Conservation (phyloP, 164 flowering plant species). For the Macadamia tetraphylla region DNA sequence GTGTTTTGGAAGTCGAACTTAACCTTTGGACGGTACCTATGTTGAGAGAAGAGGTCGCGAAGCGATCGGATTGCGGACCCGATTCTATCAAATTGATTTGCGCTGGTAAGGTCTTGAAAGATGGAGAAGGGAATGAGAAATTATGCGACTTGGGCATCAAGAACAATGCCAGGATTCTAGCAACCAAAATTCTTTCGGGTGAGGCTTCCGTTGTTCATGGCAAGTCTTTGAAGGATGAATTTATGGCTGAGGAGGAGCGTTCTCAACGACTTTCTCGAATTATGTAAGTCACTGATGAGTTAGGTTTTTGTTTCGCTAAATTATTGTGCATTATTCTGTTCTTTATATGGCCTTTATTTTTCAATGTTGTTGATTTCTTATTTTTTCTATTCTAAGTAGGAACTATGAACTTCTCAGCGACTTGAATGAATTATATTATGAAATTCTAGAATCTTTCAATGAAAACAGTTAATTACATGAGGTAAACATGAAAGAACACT, state of each 20-base stretch:
- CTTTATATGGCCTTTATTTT: constrained; percentile 5
- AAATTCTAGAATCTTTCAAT: no score
- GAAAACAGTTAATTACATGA: no score
- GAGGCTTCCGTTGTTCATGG: constrained; percentile 41
- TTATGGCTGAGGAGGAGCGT: constrained; percentile 73
- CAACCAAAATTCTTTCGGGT: constrained; percentile 55
- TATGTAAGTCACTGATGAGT: constrained; percentile 34
- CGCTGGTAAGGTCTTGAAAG: constrained; percentile 59
- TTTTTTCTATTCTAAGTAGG: neutral
- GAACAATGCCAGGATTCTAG: constrained; percentile 62
- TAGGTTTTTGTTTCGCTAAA: neutral
- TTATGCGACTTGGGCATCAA: constrained; percentile 60
- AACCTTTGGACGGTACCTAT: constrained; percentile 59
- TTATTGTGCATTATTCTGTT: neutral
- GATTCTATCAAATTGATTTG: constrained; percentile 61
- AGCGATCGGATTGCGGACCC: constrained; percentile 40
- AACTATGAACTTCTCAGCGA: neutral
- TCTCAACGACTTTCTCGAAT: constrained; percentile 50
- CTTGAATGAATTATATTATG: no score
- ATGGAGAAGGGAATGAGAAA: constrained; percentile 44
- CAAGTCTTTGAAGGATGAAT: constrained; percentile 29
- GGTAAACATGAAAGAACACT: no score
- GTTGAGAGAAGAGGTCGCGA: constrained; percentile 60
- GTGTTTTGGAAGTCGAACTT: constrained; percentile 65
- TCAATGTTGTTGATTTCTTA: neutral